These are phyloP conservation scores for Guadua angustifolia DNA, from an alignment of 176 grass and related monocot genomes.

Conservation along the genomic window DNA sequence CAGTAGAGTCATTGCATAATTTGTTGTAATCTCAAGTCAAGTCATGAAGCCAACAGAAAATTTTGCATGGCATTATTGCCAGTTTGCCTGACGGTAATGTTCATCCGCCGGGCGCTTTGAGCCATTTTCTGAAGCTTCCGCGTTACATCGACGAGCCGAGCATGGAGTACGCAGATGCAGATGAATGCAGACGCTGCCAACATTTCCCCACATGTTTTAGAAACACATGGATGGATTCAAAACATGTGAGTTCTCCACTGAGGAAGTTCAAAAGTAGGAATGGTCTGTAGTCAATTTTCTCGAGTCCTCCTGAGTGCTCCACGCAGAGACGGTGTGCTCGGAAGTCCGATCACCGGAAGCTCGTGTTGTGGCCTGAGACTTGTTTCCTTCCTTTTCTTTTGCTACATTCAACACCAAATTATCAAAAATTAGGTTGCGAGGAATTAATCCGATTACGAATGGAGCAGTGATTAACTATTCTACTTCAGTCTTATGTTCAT, in stretches of 20 bases:
- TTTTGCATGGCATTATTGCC: neutral
- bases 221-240: slow-evolving; percentile 12
- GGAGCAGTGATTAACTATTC: neutral
- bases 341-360: slow-evolving; percentile 1
- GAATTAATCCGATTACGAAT: neutral
- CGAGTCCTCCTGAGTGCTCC: neutral
- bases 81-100: neutral
- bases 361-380: slow-evolving; percentile 35
- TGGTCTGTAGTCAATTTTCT: neutral
- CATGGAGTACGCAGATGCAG: neutral
- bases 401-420: neutral
- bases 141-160: neutral
- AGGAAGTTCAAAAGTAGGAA: neutral
- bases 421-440: neutral
- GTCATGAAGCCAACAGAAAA: neutral
- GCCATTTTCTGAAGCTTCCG: neutral
- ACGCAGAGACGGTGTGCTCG: neutral
- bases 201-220: neutral
- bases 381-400: neutral
- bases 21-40: neutral
- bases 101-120: neutral
- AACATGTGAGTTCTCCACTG: slow-evolving; percentile 9
- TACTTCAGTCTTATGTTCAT: neutral
- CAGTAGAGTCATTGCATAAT: neutral
- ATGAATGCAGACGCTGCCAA: neutral